Percentiles rank a stretch among this genome's conserved stretches.
Conservation (phyloP, 1,284 basidiomycete species). For the Ustilago tritici region DNA sequence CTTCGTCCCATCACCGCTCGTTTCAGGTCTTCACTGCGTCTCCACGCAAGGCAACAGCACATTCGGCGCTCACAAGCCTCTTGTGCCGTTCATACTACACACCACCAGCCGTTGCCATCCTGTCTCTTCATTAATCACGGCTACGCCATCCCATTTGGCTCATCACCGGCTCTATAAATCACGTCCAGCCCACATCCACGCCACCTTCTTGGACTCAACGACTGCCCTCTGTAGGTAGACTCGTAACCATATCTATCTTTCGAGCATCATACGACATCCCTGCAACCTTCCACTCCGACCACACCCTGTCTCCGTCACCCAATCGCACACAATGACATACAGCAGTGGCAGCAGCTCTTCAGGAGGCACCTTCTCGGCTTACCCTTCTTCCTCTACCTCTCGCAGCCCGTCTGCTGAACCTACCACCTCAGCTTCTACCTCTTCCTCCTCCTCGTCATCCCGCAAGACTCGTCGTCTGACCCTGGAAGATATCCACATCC, state of each 20-base stretch:
- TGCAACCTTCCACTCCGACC: background rate
- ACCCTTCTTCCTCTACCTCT: constrained; percentile 35
- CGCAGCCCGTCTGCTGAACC: constrained; percentile 28
- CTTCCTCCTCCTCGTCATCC: constrained; percentile 22
- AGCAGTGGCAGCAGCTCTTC: constrained; percentile 40
- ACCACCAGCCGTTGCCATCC: no score
- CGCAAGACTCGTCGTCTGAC: constrained; percentile 35
- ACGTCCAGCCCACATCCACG: background rate
- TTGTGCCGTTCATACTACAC: background rate
- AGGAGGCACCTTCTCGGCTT: constrained; percentile 17
- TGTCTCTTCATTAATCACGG: background rate
- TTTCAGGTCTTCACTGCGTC: constrained; percentile 1
- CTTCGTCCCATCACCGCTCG: background rate
- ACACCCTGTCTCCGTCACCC: background rate
- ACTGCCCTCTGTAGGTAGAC: background rate
- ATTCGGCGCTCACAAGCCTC: background rate
- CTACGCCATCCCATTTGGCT: background rate
- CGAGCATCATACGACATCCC: background rate
- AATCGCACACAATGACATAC: constrained; percentile 23
- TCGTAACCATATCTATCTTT: background rate
- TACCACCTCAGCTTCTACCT: constrained; percentile 28
- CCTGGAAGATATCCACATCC: constrained; percentile 48
- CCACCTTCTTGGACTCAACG: background rate
- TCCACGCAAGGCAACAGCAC: background rate
- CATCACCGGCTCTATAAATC: constrained; percentile 2